Conservation (phyloP, 345 rosid species). For the Erysimum cheiranthoides region DNA sequence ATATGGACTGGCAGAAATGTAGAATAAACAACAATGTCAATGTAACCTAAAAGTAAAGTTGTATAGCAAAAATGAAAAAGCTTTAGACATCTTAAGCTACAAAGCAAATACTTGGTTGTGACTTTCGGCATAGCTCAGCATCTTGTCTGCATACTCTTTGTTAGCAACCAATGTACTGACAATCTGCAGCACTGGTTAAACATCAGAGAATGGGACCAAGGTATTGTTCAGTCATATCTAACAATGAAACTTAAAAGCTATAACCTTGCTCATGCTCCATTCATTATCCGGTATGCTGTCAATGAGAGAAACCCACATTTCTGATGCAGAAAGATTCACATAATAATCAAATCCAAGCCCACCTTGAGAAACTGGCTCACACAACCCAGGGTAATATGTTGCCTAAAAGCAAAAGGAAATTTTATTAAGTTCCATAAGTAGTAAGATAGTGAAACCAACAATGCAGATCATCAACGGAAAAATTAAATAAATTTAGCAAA, state of each 20-base stretch:
- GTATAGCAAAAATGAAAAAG: slow-evolving; percentile 25
- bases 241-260: slow-evolving; percentile 34
- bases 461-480: slow-evolving; percentile 15
- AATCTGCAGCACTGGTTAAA: slow-evolving; percentile 60
- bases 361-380: slow-evolving; percentile 90
- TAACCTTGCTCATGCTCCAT: slow-evolving; percentile 98
- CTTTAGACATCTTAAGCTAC: slow-evolving; percentile 28
- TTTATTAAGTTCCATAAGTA: slow-evolving; percentile 29
- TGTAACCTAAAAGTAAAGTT: slow-evolving; percentile 19
- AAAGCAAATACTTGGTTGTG: slow-evolving; percentile 74
- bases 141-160: slow-evolving; percentile 73
- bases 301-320: slow-evolving; percentile 91
- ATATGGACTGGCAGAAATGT: slow-evolving; percentile 67
- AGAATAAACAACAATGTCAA: slow-evolving; percentile 30
- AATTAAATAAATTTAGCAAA: not conserved
- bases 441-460: slow-evolving; percentile 16
- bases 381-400: slow-evolving; percentile 90
- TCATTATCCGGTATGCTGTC: slow-evolving; percentile 69
- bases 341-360: slow-evolving; percentile 95
- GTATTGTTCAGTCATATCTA: slow-evolving; percentile 32
- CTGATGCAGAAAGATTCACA: slow-evolving; percentile 84
- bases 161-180: slow-evolving; percentile 73
- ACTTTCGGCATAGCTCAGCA: slow-evolving; percentile 83
- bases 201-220: slow-evolving; percentile 36
- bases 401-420: slow-evolving; percentile 54